phyloP scores from a whole-genome alignment of 495 filamentous ascomycete genomes.

The Neurospora sp. region DNA sequence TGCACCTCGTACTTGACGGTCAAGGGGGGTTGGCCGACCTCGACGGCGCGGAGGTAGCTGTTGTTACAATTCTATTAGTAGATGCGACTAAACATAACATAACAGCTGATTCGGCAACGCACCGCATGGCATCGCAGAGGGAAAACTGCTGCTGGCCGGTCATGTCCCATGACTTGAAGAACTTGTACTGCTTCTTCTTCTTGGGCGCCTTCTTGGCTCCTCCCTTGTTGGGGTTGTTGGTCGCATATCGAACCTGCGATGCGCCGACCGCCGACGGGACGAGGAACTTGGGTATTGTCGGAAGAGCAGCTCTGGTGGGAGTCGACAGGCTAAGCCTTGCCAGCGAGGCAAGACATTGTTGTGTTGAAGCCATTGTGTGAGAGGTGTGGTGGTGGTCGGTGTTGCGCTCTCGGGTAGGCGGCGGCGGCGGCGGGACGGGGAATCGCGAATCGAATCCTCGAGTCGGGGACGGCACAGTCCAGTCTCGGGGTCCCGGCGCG shows the following conservation, averaged over 20 bases:
- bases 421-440: neutral
- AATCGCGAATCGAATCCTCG: slow-evolving; percentile 6
- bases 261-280: slow-evolving; percentile 25
- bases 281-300: slow-evolving; percentile 33
- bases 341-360: slow-evolving; percentile 48
- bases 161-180: slow-evolving; percentile 47
- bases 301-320: slow-evolving; percentile 20
- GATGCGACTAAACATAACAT: neutral
- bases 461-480: neutral
- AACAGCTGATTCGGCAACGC: slow-evolving; percentile 16
- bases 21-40: slow-evolving; percentile 71
- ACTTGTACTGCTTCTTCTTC: slow-evolving; percentile 56
- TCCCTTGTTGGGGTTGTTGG: slow-evolving; percentile 11
- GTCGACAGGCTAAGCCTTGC: slow-evolving; percentile 44
- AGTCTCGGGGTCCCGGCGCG: neutral
- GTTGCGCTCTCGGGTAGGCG: neutral
- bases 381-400: neutral
- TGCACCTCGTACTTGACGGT: slow-evolving; percentile 78
- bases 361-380: slow-evolving; percentile 31
- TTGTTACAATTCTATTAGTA: neutral
- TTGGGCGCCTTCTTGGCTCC: slow-evolving; percentile 39
- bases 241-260: slow-evolving; percentile 29
- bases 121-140: slow-evolving; percentile 91
- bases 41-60: slow-evolving; percentile 82
- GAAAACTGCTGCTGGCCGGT: slow-evolving; percentile 56